These are phyloP conservation scores for Rhynchospora pubera DNA, from an alignment of 176 grass and related monocot genomes.

Conservation along the genomic window DNA sequence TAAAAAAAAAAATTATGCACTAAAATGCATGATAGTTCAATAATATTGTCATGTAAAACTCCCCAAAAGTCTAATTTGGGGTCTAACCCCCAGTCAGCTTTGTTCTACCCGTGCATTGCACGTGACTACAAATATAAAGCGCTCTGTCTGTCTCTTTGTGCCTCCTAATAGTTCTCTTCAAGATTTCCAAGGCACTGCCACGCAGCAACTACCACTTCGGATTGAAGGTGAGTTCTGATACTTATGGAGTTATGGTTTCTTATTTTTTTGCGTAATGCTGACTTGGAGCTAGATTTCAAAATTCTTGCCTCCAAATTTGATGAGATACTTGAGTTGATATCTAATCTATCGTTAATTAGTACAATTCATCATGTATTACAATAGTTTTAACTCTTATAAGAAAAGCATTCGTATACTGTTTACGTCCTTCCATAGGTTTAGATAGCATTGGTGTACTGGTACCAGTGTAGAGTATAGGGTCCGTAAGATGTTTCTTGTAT, in stretches of 20 bases:
- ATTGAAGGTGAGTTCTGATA: slow-evolving; percentile 6
- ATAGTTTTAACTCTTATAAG: neutral
- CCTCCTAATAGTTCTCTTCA: neutral
- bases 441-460: too few relatives aligned
- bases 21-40: neutral
- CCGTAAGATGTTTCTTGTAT: too few relatives aligned
- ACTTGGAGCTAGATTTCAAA: neutral
- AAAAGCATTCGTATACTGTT: neutral
- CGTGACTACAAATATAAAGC: slow-evolving; percentile 7
- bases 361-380: neutral
- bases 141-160: neutral
- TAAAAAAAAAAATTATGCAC: neutral
- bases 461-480: too few relatives aligned
- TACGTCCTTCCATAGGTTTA: too few relatives aligned
- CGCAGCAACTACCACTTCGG: neutral
- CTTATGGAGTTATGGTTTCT: neutral
- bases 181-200: neutral
- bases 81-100: slow-evolving; percentile 21
- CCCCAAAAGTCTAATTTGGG: slow-evolving; percentile 4
- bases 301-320: too few relatives aligned
- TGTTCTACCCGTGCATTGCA: neutral
- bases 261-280: neutral
- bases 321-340: too few relatives aligned
- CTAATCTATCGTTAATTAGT: too few relatives aligned
- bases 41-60: neutral